Percentiles rank a stretch among this genome's conserved stretches.
These are phyloP conservation scores for Rubroshorea leprosula DNA, from an alignment of 345 rosid species.

Conservation along the genomic window DNA sequence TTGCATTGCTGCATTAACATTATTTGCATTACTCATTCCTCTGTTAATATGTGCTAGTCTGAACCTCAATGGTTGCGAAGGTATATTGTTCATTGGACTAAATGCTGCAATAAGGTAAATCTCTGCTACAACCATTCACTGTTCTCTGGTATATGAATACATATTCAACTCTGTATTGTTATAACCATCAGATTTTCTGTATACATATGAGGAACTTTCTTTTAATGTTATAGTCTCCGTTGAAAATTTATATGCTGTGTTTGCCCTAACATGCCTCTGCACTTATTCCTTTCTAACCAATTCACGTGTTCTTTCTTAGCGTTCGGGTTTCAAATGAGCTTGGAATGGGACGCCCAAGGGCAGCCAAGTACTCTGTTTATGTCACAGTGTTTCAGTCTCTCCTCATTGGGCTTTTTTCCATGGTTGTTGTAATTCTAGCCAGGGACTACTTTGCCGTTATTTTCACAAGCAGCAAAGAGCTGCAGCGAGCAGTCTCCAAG, in stretches of 20 bases:
- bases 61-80: slow-evolving; percentile 99
- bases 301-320: slow-evolving; percentile 22
- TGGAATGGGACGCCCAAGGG: slow-evolving; percentile 81
- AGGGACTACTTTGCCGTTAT: slow-evolving; percentile 55
- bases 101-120: slow-evolving; percentile 83
- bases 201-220: too few species aligned
- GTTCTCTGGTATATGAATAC: too few species aligned
- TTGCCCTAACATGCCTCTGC: neutral
- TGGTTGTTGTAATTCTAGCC: slow-evolving; percentile 42
- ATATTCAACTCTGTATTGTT: too few species aligned
- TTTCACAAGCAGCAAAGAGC: slow-evolving; percentile 51
- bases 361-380: slow-evolving; percentile 69
- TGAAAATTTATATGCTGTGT: neutral
- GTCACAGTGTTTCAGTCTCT: slow-evolving; percentile 55
- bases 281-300: neutral
- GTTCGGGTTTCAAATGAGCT: slow-evolving; percentile 88
- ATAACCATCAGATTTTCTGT: too few species aligned
- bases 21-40: neutral
- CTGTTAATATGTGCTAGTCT: slow-evolving; percentile 38
- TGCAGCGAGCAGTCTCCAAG: slow-evolving; percentile 54
- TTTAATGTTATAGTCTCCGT: neutral
- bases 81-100: slow-evolving; percentile 82
- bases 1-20: too few species aligned
- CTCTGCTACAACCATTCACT: too few species aligned
- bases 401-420: slow-evolving; percentile 48